Evolutionary conservation across 2,329 filamentous ascomycete species (phyloP).

Genomic region (Neonectria coccinea): DNA sequence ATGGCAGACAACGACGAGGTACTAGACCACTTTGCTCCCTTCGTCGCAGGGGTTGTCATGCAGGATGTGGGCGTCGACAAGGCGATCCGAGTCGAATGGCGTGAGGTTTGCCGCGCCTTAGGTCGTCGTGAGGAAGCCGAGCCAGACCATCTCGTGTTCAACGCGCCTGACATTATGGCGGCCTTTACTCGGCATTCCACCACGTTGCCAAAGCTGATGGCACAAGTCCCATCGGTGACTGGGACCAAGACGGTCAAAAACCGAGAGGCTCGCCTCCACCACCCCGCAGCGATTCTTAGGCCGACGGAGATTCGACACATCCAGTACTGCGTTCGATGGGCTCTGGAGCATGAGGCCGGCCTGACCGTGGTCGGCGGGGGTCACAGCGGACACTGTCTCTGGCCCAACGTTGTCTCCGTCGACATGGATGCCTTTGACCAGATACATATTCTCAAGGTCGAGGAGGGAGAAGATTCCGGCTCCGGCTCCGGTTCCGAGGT

Average conservation of each 20-base stretch:
- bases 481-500: slow-evolving; percentile 10
- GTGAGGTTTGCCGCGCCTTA: slow-evolving; percentile 62
- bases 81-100: slow-evolving; percentile 57
- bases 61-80: slow-evolving; percentile 48
- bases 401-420: slow-evolving; percentile 63
- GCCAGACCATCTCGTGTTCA: slow-evolving; percentile 59
- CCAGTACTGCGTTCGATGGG: slow-evolving; percentile 68
- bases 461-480: slow-evolving; percentile 30
- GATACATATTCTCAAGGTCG: slow-evolving; percentile 56
- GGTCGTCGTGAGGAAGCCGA: slow-evolving; percentile 53
- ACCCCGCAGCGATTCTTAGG: slow-evolving; percentile 57
- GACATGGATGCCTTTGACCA: slow-evolving; percentile 69
- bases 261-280: slow-evolving; percentile 58
- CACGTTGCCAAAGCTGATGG: slow-evolving; percentile 55
- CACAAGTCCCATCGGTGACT: slow-evolving; percentile 53
- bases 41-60: slow-evolving; percentile 61
- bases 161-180: slow-evolving; percentile 61
- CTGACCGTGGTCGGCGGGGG: slow-evolving; percentile 68
- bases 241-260: slow-evolving; percentile 59
- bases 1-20: slow-evolving; percentile 58
- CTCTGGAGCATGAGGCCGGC: slow-evolving; percentile 56
- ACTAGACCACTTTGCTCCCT: slow-evolving; percentile 64
- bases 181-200: slow-evolving; percentile 62
- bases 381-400: slow-evolving; percentile 70
- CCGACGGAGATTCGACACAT: slow-evolving; percentile 62